These are phyloP conservation scores for Roridomyces roridus DNA, from an alignment of 768 basidiomycete genomes.

Conservation along the genomic window DNA sequence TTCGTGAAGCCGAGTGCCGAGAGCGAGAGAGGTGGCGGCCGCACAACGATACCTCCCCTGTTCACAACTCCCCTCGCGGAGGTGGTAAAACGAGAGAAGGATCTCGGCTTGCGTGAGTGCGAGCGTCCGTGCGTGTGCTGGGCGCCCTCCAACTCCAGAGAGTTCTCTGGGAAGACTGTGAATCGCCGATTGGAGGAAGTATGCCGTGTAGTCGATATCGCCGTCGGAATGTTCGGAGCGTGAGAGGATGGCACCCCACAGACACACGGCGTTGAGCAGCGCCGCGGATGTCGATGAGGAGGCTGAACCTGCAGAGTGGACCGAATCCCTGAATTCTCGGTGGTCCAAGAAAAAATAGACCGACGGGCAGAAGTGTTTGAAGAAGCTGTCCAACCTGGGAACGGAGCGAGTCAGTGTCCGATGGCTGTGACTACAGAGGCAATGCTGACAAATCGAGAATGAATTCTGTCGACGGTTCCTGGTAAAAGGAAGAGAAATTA, in stretches of 20 bases:
- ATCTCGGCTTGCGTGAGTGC: constrained; percentile 57
- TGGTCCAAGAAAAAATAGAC: constrained; percentile 30
- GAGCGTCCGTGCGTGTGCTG: constrained; percentile 38
- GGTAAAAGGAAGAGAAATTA: too few relatives aligned
- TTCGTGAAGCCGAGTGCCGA: constrained; percentile 20
- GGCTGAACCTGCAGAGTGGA: constrained; percentile 56
- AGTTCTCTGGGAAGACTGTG: constrained; percentile 10
- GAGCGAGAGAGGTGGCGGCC: constrained; percentile 53
- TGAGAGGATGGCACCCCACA: constrained; percentile 62
- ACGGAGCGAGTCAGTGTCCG: neutral
- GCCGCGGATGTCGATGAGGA: constrained; percentile 53
- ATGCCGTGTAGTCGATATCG: neutral
- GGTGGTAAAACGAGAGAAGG: constrained; percentile 55
- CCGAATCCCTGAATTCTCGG: constrained; percentile 52
- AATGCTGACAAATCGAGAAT: too few relatives aligned
- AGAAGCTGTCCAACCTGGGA: neutral
- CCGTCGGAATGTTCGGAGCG: constrained; percentile 37
- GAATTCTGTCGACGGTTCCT: neutral
- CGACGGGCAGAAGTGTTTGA: too few relatives aligned
- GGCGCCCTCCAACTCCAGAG: constrained; percentile 14
- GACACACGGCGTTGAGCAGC: constrained; percentile 53
- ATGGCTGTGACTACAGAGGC: too few relatives aligned
- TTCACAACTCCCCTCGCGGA: constrained; percentile 52
- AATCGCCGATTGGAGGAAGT: neutral
- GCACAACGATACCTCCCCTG: constrained; percentile 59